Conservation (phyloP, 768 basidiomycete genomes). For the Artomyces pyxidatus region DNA sequence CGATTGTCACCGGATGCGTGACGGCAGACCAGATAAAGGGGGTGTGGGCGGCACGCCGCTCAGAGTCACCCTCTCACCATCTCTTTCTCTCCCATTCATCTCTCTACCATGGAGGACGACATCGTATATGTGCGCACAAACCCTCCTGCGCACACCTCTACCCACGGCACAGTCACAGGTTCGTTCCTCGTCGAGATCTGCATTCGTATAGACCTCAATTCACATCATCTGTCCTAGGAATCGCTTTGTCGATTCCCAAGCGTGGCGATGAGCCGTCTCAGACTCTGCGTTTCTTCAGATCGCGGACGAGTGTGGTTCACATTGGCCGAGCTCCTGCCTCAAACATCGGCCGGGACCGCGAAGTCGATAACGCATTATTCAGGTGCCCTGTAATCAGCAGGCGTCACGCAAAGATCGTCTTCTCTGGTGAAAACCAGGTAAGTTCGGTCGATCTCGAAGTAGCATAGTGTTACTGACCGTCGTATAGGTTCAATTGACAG, state of each 20-base stretch:
- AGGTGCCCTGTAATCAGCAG: constrained; percentile 75
- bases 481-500: constrained; percentile 57
- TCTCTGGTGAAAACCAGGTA: constrained; percentile 66
- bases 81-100: not conserved
- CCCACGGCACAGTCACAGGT: constrained; percentile 11
- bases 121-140: constrained; percentile 13
- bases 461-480: not conserved
- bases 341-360: constrained; percentile 32
- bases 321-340: constrained; percentile 62
- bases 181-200: not conserved
- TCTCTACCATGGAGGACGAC: constrained; percentile 9
- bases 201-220: not conserved
- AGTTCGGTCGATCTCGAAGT: constrained; percentile 18
- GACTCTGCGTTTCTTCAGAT: constrained; percentile 44
- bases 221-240: constrained; percentile 32
- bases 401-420: constrained; percentile 68
- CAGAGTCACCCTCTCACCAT: not conserved
- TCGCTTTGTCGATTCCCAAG: constrained; percentile 51
- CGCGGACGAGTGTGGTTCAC: constrained; percentile 41
- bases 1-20: constrained; percentile 10
- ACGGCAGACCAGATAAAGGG: constrained; percentile 11
- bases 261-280: constrained; percentile 37
- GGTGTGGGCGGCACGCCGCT: not conserved
- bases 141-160: not conserved
- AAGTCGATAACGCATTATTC: constrained; percentile 50